These are phyloP conservation scores for Volutella citrinella DNA, from an alignment of 2,329 filamentous ascomycete genomes.

Conservation along the genomic window DNA sequence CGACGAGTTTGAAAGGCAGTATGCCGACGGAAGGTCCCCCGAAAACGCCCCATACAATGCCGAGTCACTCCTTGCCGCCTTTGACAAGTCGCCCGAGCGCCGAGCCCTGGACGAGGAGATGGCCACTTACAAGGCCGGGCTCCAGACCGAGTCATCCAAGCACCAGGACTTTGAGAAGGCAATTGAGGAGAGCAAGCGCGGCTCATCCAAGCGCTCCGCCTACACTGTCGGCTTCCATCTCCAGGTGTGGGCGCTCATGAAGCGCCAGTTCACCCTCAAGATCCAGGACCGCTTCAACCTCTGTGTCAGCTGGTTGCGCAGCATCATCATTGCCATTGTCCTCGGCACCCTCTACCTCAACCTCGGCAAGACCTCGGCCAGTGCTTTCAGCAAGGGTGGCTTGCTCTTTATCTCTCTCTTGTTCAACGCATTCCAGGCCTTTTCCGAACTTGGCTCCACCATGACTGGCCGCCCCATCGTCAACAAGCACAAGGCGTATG, in stretches of 20 bases:
- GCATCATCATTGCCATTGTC: conserved; percentile 73
- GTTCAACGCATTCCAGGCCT: conserved; percentile 85
- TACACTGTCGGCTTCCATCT: conserved; percentile 76
- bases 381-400: conserved; percentile 76
- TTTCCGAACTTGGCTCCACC: conserved; percentile 73
- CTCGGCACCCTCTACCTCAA: conserved; percentile 81
- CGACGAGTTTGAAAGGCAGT: conserved; percentile 56
- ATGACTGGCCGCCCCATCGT: conserved; percentile 89
- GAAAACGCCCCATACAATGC: conserved; percentile 55
- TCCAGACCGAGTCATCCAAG: conserved; percentile 54
- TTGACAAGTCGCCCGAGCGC: conserved; percentile 54
- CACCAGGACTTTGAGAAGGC: conserved; percentile 55
- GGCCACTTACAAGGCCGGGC: conserved; percentile 50
- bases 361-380: conserved; percentile 58
- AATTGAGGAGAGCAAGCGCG: conserved; percentile 52
- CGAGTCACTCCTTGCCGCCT: conserved; percentile 58
- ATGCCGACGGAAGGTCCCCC: conserved; percentile 55
- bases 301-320: conserved; percentile 65
- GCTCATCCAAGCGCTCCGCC: conserved; percentile 66
- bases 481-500: conserved; percentile 84
- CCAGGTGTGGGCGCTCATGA: conserved; percentile 76
- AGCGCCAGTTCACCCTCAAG: conserved; percentile 75
- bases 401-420: conserved; percentile 85
- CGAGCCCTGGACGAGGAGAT: conserved; percentile 51
- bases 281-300: conserved; percentile 74